Base-by-base conservation (phyloP, 2,329 filamentous ascomycete species). In the Fusarium sororula region DNA sequence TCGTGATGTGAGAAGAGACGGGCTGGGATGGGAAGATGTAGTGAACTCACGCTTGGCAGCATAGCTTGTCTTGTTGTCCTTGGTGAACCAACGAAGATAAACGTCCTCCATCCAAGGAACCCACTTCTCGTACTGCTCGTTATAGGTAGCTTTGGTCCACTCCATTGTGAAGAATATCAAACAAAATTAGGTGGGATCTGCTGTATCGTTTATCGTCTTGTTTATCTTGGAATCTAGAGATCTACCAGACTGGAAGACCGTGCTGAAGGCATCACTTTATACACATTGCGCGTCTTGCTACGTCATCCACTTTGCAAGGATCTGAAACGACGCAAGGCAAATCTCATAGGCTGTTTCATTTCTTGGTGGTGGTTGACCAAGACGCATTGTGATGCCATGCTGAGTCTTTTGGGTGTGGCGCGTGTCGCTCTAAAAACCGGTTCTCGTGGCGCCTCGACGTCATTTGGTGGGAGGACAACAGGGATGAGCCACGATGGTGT, bases 21-120 rank as follows among this genome's bases (percentile, higher is more conserved):
- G 11, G 5, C 7, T 30, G 7, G 14, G 41, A 32, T 30, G 30
- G 7, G 22, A 81, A 30, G 11, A 20, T 35, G 22, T 10, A 22
- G 26, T 39, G 7, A 28, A 81, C 84, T 39, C 81, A 93, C 92
- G 87, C 82, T 92, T 93, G 4, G 91, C 87, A 11, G 89, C 85
- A 78, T 94, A 94, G 79, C 89, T 91, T 10, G 91, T 89, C 83
- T 94, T 94, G 86, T 94, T 94, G 79, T 94, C 91, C 72, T 91
- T 92, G 77, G 91, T 93, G 82, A 94, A 94, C 86, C 89, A 94
- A 59, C 87, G 86, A 35, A 94, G 87, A 80, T 93, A 93, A 67
- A 90, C 82, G 80, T 94, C 92, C 81, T 94, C 92, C 64, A 94
- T 84, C 92, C 92, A 94, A 2, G 92, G 92, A 80, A 93, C 88